Percentiles rank a stretch among this genome's conserved stretches.
phyloP scores from a whole-genome alignment of 2,329 filamentous ascomycete genomes.

The Madurella mycetomatis region DNA sequence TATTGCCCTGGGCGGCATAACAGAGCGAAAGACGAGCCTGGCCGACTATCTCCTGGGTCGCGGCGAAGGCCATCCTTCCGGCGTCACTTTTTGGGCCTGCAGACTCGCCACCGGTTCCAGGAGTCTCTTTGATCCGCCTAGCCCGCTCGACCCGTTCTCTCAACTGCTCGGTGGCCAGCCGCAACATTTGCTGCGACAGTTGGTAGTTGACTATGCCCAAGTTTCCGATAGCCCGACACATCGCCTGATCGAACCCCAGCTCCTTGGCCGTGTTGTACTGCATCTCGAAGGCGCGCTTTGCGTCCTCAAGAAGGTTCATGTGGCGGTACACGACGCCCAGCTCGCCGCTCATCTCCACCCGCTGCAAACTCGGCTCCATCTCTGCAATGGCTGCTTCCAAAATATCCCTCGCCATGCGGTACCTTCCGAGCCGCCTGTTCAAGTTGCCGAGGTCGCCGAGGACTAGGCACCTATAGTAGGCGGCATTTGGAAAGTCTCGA shows the following conservation, averaged over 20 bases:
- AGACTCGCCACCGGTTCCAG: background rate
- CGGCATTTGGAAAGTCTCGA: background rate
- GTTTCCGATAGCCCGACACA: slow-evolving; percentile 34
- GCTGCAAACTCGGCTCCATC: slow-evolving; percentile 6
- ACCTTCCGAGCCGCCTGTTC: slow-evolving; percentile 31
- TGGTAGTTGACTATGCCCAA: slow-evolving; percentile 36
- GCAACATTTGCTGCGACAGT: slow-evolving; percentile 27
- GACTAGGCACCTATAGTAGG: slow-evolving; percentile 21
- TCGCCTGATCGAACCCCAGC: slow-evolving; percentile 20
- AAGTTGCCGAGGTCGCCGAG: slow-evolving; percentile 28
- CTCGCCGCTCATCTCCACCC: slow-evolving; percentile 29
- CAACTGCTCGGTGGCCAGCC: slow-evolving; percentile 29
- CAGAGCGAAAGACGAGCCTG: slow-evolving; percentile 33
- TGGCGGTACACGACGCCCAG: slow-evolving; percentile 33
- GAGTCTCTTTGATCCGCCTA: background rate
- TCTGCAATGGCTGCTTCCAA: slow-evolving; percentile 24
- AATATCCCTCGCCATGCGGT: slow-evolving; percentile 24
- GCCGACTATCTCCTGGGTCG: slow-evolving; percentile 29
- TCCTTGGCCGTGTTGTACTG: slow-evolving; percentile 30
- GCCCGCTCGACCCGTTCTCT: slow-evolving; percentile 25
- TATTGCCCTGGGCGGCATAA: slow-evolving; percentile 25
- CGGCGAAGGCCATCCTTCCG: background rate
- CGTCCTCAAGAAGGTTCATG: slow-evolving; percentile 28
- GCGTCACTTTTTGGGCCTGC: too few species aligned
- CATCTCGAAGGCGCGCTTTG: slow-evolving; percentile 24